Base-by-base conservation (phyloP, 805 yeast species). In the Candida jianshihensis region DNA sequence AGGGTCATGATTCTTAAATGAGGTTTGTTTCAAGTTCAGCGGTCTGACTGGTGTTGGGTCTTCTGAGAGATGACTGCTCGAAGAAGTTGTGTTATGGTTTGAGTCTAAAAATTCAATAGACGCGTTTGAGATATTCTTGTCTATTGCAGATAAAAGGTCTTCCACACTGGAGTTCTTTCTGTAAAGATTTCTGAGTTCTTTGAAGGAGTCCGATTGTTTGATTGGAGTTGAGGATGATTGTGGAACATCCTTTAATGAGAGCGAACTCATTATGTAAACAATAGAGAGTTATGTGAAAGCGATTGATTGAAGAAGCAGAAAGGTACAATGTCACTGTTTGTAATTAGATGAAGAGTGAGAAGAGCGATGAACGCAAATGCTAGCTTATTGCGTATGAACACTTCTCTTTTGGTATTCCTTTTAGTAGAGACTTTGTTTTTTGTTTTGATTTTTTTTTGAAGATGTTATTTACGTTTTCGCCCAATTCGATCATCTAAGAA, bases 81-180 rank as follows among this genome's bases (percentile, higher is more conserved):
- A 30, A n/a, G 49, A 41, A 16, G 36, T 32, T 10, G 46, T 36
- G 22, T 33, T 5, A 31, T 35, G 28, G 33, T 33, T 30, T 3
- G 31, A 12, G 10, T 39, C 40, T n/a, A 19, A 25, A 14, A 39
- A 36, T 10, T 34, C 29, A 11, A 48, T 19, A 4, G 50, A 44
- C 11, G 49, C 26, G 10, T 45, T 28, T 17, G 56, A 51, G 7
- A 53, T 47, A 36, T 53, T 53, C 31, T 43, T 47, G 30, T 51
- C 50, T 16, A 53, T 51, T 6, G 51, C 53, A 12, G 56, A 55
- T 15, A 66, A 39, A 11, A 66, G 49, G 31, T 63, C 66, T 34
- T 64, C 69, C 10, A 64, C 69, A 1, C 69, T 63, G 32, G 57
- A 59, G 40, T 39, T 40, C 17, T 32, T 35, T 6, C 33, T 17